Percentiles rank a stretch among this genome's conserved stretches.
These are phyloP conservation scores for Pyricularia sp. DNA, from an alignment of 2,329 filamentous ascomycete species.

Conservation along the genomic window DNA sequence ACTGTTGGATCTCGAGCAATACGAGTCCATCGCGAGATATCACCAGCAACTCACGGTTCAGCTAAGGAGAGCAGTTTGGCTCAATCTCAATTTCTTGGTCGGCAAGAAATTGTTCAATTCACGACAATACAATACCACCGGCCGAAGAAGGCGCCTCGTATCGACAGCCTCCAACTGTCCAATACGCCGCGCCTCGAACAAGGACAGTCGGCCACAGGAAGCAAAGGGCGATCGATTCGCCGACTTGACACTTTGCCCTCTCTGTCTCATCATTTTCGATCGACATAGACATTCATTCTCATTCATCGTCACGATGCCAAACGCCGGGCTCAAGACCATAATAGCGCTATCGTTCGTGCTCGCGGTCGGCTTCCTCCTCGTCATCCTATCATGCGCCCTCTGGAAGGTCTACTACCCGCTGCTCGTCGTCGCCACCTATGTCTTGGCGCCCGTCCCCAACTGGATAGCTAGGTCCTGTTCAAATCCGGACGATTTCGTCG, in stretches of 20 bases:
- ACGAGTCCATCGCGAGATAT: background rate
- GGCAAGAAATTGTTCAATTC: background rate
- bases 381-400: conserved; percentile 93
- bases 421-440: conserved; percentile 91
- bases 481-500: conserved; percentile 91
- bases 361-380: conserved; percentile 95
- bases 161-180: background rate
- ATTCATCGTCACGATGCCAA: conserved; percentile 42
- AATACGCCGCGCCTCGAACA: background rate
- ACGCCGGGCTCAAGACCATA: conserved; percentile 96
- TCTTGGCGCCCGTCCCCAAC: conserved; percentile 89
- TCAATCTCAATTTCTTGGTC: background rate
- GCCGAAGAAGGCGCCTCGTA: background rate
- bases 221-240: background rate
- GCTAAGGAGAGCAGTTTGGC: background rate
- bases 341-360: conserved; percentile 98
- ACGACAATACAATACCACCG: background rate
- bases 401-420: conserved; percentile 93
- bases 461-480: conserved; percentile 86
- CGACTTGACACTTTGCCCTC: background rate
- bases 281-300: background rate
- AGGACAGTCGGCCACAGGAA: background rate
- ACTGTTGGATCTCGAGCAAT: background rate
- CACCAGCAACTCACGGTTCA: background rate
- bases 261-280: background rate